These are phyloP conservation scores for Calonectria hongkongensis DNA, from an alignment of 2,329 filamentous ascomycete genomes.

Conservation along the genomic window DNA sequence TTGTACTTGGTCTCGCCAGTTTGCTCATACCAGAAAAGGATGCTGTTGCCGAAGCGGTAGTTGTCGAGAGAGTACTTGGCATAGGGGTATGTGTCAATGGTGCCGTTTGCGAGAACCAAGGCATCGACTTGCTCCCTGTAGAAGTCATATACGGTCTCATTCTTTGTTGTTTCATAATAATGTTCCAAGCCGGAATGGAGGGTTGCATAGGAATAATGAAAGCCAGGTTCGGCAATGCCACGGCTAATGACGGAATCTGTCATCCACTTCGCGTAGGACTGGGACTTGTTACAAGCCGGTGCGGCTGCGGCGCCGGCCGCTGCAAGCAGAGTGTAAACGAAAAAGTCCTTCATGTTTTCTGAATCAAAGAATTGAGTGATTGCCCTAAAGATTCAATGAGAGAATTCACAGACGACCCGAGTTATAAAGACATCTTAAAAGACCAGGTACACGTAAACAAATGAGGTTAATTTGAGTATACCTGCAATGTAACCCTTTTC, in stretches of 20 bases:
- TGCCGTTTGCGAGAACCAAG: slow-evolving; percentile 66
- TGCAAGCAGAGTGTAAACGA: slow-evolving; percentile 26
- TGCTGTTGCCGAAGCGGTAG: slow-evolving; percentile 71
- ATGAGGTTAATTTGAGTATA: slow-evolving; percentile 4
- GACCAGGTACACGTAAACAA: slow-evolving; percentile 23
- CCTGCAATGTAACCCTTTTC: slow-evolving; percentile 25
- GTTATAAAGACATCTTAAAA: slow-evolving; percentile 18
- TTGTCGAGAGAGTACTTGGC: slow-evolving; percentile 71
- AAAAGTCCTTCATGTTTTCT: slow-evolving; percentile 36
- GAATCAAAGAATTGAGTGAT: neutral
- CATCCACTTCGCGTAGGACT: slow-evolving; percentile 60
- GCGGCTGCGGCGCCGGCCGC: slow-evolving; percentile 23
- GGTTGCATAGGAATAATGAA: slow-evolving; percentile 66
- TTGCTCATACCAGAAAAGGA: slow-evolving; percentile 69
- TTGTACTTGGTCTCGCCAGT: slow-evolving; percentile 69
- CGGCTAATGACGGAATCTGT: slow-evolving; percentile 68
- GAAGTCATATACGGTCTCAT: slow-evolving; percentile 66
- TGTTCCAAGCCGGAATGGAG: slow-evolving; percentile 69
- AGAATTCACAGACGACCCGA: neutral
- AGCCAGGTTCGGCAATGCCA: slow-evolving; percentile 59
- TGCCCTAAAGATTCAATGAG: slow-evolving; percentile 6
- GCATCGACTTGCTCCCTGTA: slow-evolving; percentile 67
- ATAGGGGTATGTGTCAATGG: slow-evolving; percentile 66
- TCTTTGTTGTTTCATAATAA: slow-evolving; percentile 64
- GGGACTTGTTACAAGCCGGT: slow-evolving; percentile 40